Base-by-base conservation (phyloP, 2,329 filamentous ascomycete genomes). In the Stachybotrys chlorohalonatus region DNA sequence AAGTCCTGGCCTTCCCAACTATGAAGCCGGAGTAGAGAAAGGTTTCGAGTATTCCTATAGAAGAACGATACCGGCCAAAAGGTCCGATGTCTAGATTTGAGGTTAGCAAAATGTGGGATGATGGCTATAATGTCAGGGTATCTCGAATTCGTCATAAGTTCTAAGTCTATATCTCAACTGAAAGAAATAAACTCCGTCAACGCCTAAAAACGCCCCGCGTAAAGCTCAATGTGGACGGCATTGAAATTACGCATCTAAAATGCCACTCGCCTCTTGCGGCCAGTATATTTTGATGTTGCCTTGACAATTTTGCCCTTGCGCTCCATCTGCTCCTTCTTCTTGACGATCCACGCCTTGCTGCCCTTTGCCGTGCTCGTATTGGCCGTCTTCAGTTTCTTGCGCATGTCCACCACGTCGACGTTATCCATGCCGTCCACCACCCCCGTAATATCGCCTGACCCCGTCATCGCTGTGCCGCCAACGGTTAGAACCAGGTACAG, bases 401-500 rank as follows among this genome's bases (percentile, higher is more conserved):
- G 82, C 59, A 82, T 77, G 68, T 95, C 91, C 62, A 89, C 67
- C 8, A 96, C 83, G 68, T 94, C 89, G 7, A 97, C 90, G 47
- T 81, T 87, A 17, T 94, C 89, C 90, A 97, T 90, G 1, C 89
- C 90, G 56, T 86, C 81, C 11, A 99, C 90, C 3, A 96, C 88
- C 6, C 89, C 88, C 0, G 92, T 96, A 59, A 99, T 96, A 67
- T 96, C 92, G 8, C 88, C 87, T 1, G 81, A 80, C 36, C 74
- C 75, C 2, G 75, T 73, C 1, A 74, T 66, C 1, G 71, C 73
- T 0, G 72, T 73, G 4, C 83, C 83, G 36, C 93, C 94, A 1
- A 96, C 94, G 0, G 91, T 96, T 36, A 99, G 75, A 0, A 99
- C 93, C 2, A 99, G 78, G 69, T 99, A 99, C n/a, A 95, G 77